These are phyloP conservation scores for Physaria fendleri DNA, from an alignment of 345 rosid species.

Conservation along the genomic window DNA sequence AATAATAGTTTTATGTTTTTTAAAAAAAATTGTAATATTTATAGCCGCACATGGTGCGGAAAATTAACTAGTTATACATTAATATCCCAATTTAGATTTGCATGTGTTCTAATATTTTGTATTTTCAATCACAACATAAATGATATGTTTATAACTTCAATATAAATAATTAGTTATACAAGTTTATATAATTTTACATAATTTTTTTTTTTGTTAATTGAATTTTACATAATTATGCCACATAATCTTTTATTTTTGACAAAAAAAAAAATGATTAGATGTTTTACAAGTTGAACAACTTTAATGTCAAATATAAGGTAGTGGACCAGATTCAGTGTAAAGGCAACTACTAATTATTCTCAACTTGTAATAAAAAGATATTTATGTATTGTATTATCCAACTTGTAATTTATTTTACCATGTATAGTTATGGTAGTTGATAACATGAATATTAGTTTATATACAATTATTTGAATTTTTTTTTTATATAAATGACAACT, in stretches of 20 bases:
- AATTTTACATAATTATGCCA: no score
- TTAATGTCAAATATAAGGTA: not conserved
- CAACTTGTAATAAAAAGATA: not conserved
- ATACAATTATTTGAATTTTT: not conserved
- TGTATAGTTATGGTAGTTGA: not conserved
- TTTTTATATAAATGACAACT: conserved; percentile 1
- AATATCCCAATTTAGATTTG: no score
- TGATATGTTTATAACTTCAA: no score
- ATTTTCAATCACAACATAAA: no score
- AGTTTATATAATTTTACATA: no score
- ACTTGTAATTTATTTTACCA: conserved; percentile 6
- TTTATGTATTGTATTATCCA: not conserved
- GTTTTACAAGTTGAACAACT: not conserved
- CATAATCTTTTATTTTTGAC: no score
- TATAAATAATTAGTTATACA: no score
- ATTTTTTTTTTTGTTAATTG: not conserved
- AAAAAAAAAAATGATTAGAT: not conserved
- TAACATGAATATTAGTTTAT: conserved; percentile 1
- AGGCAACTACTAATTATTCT: not conserved
- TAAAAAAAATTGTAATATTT: no score
- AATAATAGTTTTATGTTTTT: no score
- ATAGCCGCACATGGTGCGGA: no score
- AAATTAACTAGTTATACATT: no score
- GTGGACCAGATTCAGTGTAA: not conserved
- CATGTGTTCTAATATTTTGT: no score